A percentile compares a stretch with the other conserved stretches of the same genome.
phyloP scores from a whole-genome alignment of 2,329 filamentous ascomycete species.

The Delphinella strobiligena region DNA sequence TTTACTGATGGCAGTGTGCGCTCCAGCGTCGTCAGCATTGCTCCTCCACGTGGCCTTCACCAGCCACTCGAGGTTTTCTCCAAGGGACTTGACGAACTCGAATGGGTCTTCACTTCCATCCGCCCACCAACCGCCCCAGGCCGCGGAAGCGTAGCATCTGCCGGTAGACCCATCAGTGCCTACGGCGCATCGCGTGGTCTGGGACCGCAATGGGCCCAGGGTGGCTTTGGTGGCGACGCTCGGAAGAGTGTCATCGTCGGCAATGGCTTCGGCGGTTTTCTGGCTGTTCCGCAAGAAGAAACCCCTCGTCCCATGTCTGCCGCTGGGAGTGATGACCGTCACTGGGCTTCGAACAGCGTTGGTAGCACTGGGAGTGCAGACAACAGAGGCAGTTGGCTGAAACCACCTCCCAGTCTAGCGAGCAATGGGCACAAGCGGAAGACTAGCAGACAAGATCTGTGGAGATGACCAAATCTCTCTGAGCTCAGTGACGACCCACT shows the following conservation, averaged over 20 bases:
- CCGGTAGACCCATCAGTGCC: constrained; percentile 32
- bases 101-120: constrained; percentile 56
- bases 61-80: constrained; percentile 52
- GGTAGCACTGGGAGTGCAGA: constrained; percentile 4
- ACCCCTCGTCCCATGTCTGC: constrained; percentile 19
- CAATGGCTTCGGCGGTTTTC: constrained; percentile 54
- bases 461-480: too few species aligned
- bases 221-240: constrained; percentile 39
- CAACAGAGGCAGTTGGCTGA: constrained; percentile 12
- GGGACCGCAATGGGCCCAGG: constrained; percentile 41
- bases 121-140: constrained; percentile 33
- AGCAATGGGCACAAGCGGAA: constrained; percentile 15
- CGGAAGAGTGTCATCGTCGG: constrained; percentile 52
- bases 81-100: constrained; percentile 54
- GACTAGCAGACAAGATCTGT: constrained; percentile 23
- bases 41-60: constrained; percentile 28
- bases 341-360: constrained; percentile 2
- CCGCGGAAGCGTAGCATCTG: constrained; percentile 26
- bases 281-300: constrained; percentile 48
- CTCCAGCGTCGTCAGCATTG: constrained; percentile 2
- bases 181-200: constrained; percentile 34
- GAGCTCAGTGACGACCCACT: too few species aligned
- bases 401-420: constrained; percentile 18
- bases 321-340: constrained; percentile 4
- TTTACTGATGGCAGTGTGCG: constrained; percentile 27